Conservation (phyloP, 441 rosid species). For the Adansonia rubrostipa region DNA sequence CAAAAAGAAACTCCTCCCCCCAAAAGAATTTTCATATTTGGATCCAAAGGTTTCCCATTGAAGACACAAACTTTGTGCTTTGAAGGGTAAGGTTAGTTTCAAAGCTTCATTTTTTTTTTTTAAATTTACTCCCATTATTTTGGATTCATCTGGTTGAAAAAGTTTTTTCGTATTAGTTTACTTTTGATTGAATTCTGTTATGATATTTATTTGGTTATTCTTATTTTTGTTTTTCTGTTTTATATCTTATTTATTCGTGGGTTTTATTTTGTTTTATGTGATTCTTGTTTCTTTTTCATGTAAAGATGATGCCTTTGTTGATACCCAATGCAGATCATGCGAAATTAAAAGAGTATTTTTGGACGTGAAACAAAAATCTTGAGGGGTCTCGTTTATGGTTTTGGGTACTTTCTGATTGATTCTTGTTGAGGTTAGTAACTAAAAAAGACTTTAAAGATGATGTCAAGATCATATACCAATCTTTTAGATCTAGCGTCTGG, state of each 20-base stretch:
- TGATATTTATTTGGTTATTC: not conserved
- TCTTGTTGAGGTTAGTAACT: constrained; percentile 28
- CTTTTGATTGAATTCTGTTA: constrained; percentile 23
- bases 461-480: constrained; percentile 79
- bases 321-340: constrained; percentile 50
- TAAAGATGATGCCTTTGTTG: constrained; percentile 33
- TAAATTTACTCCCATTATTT: not conserved
- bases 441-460: constrained; percentile 45
- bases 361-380: constrained; percentile 19
- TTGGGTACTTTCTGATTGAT: constrained; percentile 36
- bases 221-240: not conserved
- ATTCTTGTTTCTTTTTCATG: constrained; percentile 22
- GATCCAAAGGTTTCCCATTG: constrained; percentile 34
- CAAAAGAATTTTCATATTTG: constrained; percentile 20
- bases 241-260: constrained; percentile 32
- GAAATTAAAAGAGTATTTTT: constrained; percentile 22
- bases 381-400: constrained; percentile 27
- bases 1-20: not conserved
- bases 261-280: constrained; percentile 12
- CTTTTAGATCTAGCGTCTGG: constrained; percentile 89
- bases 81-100: constrained; percentile 39
- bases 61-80: constrained; percentile 25
- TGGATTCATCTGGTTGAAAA: constrained; percentile 25
- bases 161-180: not conserved
- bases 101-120: not conserved